phyloP scores from a whole-genome alignment of 345 rosid species.

The Arabis hirsuta region DNA sequence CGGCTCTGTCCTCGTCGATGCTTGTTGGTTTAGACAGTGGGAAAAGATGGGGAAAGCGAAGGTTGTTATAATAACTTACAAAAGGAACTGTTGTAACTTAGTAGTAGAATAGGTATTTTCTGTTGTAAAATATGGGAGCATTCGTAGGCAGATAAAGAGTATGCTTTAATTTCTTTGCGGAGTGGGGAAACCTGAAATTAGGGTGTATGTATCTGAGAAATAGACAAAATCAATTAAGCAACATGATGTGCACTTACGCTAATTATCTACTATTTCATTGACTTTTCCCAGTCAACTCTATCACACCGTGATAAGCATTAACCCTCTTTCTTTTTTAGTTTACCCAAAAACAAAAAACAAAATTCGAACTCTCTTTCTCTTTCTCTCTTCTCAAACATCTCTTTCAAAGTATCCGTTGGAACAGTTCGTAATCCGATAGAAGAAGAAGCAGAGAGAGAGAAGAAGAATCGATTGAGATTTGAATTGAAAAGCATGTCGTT shows the following conservation, averaged over 20 bases:
- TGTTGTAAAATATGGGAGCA: neutral
- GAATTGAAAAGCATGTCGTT: constrained; percentile 54
- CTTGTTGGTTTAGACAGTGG: constrained; percentile 57
- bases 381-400: constrained; percentile 25
- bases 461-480: neutral
- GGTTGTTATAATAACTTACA: constrained; percentile 37
- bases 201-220: neutral
- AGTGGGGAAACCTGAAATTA: neutral
- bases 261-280: neutral
- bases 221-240: neutral
- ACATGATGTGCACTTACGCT: constrained; percentile 33
- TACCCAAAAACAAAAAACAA: neutral
- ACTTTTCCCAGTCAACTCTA: constrained; percentile 19
- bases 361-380: constrained; percentile 7
- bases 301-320: constrained; percentile 39
- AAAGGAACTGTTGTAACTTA: no score
- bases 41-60: constrained; percentile 63
- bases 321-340: neutral
- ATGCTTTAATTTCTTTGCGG: no score
- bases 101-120: no score
- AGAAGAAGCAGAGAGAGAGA: neutral
- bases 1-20: constrained; percentile 59
- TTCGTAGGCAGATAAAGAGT: neutral
- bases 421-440: constrained; percentile 26
- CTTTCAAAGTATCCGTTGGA: constrained; percentile 48